These are phyloP conservation scores for Rhynchospora tenuis DNA, from an alignment of 176 grass and related monocot species.

Conservation along the genomic window DNA sequence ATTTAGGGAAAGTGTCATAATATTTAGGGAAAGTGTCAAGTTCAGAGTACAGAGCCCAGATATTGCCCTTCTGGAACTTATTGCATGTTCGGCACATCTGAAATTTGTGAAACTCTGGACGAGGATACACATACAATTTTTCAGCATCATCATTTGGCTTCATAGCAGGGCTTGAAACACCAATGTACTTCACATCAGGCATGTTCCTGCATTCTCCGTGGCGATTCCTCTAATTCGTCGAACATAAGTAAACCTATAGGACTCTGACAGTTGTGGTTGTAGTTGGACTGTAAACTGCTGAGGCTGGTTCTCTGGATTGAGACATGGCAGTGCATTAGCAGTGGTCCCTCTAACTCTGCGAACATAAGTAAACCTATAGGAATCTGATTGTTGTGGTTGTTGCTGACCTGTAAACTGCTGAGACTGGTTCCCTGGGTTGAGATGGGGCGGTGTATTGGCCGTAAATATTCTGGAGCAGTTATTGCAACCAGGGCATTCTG, in stretches of 20 bases:
- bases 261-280: background rate
- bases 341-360: background rate
- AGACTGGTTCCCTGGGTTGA: slow-evolving; percentile 12
- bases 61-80: background rate
- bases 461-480: slow-evolving; percentile 48
- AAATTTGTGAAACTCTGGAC: background rate
- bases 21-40: slow-evolving; percentile 40
- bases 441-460: slow-evolving; percentile 38
- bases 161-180: background rate
- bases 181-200: too few species aligned
- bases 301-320: too few species aligned
- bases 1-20: slow-evolving; percentile 52
- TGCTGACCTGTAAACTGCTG: too few species aligned
- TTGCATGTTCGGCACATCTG: background rate
- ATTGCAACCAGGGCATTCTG: slow-evolving; percentile 44
- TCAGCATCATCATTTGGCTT: background rate
- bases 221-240: too few species aligned
- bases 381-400: too few species aligned
- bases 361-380: too few species aligned
- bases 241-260: too few species aligned
- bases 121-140: background rate
- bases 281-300: too few species aligned
- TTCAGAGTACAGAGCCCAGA: background rate
- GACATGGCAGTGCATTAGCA: background rate
- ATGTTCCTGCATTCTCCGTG: background rate